Evolutionary conservation across 345 rosid genomes (phyloP), one percentile per base, ranked within the genome.

Genomic region (Aurinia saxatilis): DNA sequence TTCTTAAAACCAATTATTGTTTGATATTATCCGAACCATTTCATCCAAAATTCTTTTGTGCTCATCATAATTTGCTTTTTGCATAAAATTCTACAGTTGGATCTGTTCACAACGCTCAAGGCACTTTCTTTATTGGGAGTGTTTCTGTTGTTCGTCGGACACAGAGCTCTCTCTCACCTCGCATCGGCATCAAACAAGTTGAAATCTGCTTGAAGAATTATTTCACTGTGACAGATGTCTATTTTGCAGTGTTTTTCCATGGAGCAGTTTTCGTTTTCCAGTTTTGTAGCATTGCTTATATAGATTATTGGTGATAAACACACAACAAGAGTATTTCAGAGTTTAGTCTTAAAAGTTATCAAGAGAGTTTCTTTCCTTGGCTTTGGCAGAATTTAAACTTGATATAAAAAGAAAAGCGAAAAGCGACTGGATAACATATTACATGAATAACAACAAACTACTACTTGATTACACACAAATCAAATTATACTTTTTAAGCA

Each of bases 21-120:
- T 45, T 13, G n/a, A 17, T 12, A 53, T 38, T 17, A 13, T 27
- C 17, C 36, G 15, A 17, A 39, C 12, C 16, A 37, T 54, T 63
- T 14, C 70, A 39, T 56, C n/a, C 0, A 5, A 58, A 68, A 48
- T 33, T 17, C 19, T 6, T 0, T 27, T 46, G 25, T 25, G 17
- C 37, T 44, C 50, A 45, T 54, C 14, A 13, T 13, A 37, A 19
- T 13, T 13, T 16, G 0, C 35, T 35, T 10, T 34, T 40, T 31
- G 34, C 11, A 12, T 30, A 13, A 4, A 16, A 42, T 8, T 73
- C 33, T 18, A 47, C 88, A 95, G 99, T 65, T 90, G 91, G 91
- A 95, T 78, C 86, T 95, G 34, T 90, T 95, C 78, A 84, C 90
- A 9, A 95, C 99, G 13, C 69, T 95, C 67, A 90, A 88, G 80